Base-by-base conservation (phyloP, 257 asterid species). In the Solanum ossicruentum region DNA sequence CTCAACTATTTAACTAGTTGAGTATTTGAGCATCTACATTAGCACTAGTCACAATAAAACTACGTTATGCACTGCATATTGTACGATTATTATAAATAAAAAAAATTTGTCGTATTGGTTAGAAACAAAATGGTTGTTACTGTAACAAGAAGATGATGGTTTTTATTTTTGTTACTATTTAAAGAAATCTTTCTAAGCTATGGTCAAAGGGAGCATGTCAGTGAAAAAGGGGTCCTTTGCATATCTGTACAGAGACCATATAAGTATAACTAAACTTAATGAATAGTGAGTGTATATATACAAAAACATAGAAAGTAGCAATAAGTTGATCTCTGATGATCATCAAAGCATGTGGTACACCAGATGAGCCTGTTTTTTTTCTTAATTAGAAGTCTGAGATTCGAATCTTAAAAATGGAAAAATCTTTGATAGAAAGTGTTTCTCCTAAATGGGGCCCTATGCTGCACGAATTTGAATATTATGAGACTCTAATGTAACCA, bases 211-310 rank as follows among this genome's bases (percentile, higher is more conserved):
- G 81, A 75, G 45, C 23, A 75, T 75, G 81, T 75, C 81, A 23
- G 43, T 75, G 21, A 36, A 71, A 26, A 52, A 70, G 73, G 58
- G 83, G 85, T 84, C 47, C 85, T 80, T 80, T 56, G 75, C 60
- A 49, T 71, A 82, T 85, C 87, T 90, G 87, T 87, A 72, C 49
- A 85, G 23, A 70, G 81, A 67, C 79, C 79, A 56, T 58, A 32
- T 45, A 8, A 81, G 45, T 56, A 66, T 51, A 80, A 36, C 8
- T 39, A 39, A 20, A 54, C 69, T 56, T n/a, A 60, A 60, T 60
- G 13, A 9, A 49, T 36, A 55, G 12, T 32, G 36, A 55, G 12
- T 32, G 36, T 36, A 36, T 36, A 4, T 36, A 5, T 36, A 36
- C 6, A 36, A 4, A 85, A 47, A 18, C 26, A 55, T 51, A 80